These are phyloP conservation scores for Arxiozyma slooffiae DNA, from an alignment of 1,139 yeast genomes.

Conservation along the genomic window DNA sequence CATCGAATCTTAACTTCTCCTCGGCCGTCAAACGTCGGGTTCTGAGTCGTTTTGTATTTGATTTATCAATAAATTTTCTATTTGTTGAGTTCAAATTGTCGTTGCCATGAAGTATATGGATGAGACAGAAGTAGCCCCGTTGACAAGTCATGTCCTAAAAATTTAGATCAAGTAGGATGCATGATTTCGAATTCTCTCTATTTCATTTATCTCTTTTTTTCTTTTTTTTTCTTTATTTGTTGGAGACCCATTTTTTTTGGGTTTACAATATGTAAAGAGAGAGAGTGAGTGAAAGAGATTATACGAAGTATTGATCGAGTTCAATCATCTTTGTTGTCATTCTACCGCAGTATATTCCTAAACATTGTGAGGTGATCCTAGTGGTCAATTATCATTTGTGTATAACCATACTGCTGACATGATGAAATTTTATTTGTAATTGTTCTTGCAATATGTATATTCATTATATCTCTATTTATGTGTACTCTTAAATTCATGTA, in stretches of 20 bases:
- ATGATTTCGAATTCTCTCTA: slow-evolving; percentile 57
- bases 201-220: background rate
- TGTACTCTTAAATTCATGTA: background rate
- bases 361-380: slow-evolving; percentile 71
- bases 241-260: background rate
- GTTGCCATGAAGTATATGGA: slow-evolving; percentile 31
- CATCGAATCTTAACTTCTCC: slow-evolving; percentile 23
- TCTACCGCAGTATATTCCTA: slow-evolving; percentile 75
- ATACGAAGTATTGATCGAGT: slow-evolving; percentile 37
- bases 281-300: background rate
- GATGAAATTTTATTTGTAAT: slow-evolving; percentile 8
- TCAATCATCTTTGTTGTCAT: slow-evolving; percentile 38
- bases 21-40: slow-evolving; percentile 41
- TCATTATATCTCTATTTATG: slow-evolving; percentile 1
- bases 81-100: slow-evolving; percentile 10
- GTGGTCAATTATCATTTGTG: slow-evolving; percentile 78
- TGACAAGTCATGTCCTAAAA: slow-evolving; percentile 51
- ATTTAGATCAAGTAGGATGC: slow-evolving; percentile 39
- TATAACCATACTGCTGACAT: slow-evolving; percentile 86
- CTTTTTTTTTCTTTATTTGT: background rate
- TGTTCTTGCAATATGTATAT: background rate
- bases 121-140: slow-evolving; percentile 77
- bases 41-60: slow-evolving; percentile 40
- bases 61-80: background rate
- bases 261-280: background rate